Conservation (phyloP, 164 flowering plant genomes). For the Vitis rotundifolia region DNA sequence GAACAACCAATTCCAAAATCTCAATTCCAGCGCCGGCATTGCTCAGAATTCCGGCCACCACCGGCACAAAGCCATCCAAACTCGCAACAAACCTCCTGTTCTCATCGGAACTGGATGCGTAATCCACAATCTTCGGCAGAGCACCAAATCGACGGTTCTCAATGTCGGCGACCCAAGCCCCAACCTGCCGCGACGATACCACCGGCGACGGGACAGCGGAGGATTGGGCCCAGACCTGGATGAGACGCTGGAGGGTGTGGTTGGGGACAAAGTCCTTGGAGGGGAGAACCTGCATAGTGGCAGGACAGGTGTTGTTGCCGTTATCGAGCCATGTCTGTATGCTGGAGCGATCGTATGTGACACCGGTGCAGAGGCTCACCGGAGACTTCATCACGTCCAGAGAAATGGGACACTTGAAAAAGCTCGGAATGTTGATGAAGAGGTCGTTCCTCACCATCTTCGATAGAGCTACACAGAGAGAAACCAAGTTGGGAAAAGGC, state of each 20-base stretch:
- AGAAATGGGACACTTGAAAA: slow-evolving; percentile 29
- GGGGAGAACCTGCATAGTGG: slow-evolving; percentile 14
- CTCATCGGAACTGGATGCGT: slow-evolving; percentile 13
- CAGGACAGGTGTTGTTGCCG: slow-evolving; percentile 29
- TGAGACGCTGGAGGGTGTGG: slow-evolving; percentile 21
- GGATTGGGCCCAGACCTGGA: slow-evolving; percentile 24
- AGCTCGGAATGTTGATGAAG: slow-evolving; percentile 21
- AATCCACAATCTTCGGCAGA: slow-evolving; percentile 13
- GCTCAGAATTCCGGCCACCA: slow-evolving; percentile 10
- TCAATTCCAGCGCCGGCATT: slow-evolving; percentile 10
- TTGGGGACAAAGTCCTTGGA: slow-evolving; percentile 25
- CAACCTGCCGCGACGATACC: slow-evolving; percentile 9
- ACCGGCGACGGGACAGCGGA: neutral
- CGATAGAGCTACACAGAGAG: neutral
- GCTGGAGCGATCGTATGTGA: slow-evolving; percentile 30
- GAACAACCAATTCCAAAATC: slow-evolving; percentile 13
- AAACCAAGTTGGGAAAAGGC: neutral
- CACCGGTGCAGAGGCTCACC: slow-evolving; percentile 27
- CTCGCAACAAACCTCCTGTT: slow-evolving; percentile 16
- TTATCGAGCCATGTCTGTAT: slow-evolving; percentile 28
- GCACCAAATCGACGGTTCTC: slow-evolving; percentile 8
- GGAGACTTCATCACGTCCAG: slow-evolving; percentile 32
- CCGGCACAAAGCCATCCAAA: slow-evolving; percentile 10
- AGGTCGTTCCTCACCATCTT: slow-evolving; percentile 12
- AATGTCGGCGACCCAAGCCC: slow-evolving; percentile 24